Base-by-base conservation (phyloP, 768 basidiomycete species). In the Kwoniella bestiolae region DNA sequence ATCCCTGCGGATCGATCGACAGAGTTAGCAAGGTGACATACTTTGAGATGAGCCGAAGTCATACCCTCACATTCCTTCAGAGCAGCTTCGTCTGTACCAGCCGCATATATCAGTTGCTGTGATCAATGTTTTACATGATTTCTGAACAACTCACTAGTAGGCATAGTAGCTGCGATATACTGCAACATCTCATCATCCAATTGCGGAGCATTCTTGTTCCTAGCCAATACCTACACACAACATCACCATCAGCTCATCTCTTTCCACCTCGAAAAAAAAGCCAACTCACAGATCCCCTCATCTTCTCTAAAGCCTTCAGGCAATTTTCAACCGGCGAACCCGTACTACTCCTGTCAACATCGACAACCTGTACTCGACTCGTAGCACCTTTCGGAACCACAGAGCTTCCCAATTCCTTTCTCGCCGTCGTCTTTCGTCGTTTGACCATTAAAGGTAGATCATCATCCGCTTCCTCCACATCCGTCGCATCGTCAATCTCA, bases 131-230 rank as follows among this genome's bases (percentile, higher is more conserved):
- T 16, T 35, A 16, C 46, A 41, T 49, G 5, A 35, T 29, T 38
- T 25, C n/a, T 31, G 62, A n/a, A 21, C 31, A 21, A 69, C 76
- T 70, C 65, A 76, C 77, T 75, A 1, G 63, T 60, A 2, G 79
- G 77, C 65, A 70, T 70, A 2, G 68, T 76, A 4, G 72, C 65
- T 5, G 75, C 78, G 12, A 80, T 71, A 61, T 75, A 67, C 47
- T 80, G 68, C 18, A 79, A 55, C 44, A 63, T 60, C 35, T 69
- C 65, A 18, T 79, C 74, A 26, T 70, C 65, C 25, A 78, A n/a
- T 16, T 67, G 34, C 1, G 77, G 71, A 11, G 74, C 77, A 11
- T 55, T 55, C 16, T 65, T 63, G 35, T 73, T 63, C 32, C 63
- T 65, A 28, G 56, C 57, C 41, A 56, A 44, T 25, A 69, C 67